Conservation (phyloP, 1,139 yeast species). For the Entelexis sorbosivorans region DNA sequence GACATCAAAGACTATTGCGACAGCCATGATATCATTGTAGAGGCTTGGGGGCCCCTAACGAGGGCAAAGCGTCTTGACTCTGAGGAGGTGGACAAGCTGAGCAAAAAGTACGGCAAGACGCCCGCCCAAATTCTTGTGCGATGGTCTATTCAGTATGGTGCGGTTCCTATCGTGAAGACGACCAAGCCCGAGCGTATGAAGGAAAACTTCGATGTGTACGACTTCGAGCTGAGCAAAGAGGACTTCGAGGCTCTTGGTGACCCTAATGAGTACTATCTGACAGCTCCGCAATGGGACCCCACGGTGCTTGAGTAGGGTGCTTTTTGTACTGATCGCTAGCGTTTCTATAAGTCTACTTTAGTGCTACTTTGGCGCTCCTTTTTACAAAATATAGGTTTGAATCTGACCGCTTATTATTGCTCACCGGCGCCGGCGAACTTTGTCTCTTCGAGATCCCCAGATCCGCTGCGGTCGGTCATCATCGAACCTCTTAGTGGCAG, state of each 20-base stretch:
- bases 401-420: too few species aligned
- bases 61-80: conserved; percentile 20
- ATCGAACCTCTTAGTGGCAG: background rate
- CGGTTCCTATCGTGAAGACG: conserved; percentile 47
- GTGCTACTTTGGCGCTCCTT: background rate
- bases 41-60: conserved; percentile 23
- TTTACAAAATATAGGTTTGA: background rate
- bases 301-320: conserved; percentile 5
- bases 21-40: conserved; percentile 17
- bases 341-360: too few species aligned
- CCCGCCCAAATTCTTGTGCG: conserved; percentile 38
- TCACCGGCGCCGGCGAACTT: background rate
- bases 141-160: conserved; percentile 32
- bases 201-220: conserved; percentile 37
- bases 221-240: conserved; percentile 38
- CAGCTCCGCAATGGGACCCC: conserved; percentile 23
- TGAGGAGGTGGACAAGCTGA: conserved; percentile 29
- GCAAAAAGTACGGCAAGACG: conserved; percentile 33
- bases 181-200: conserved; percentile 54
- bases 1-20: conserved; percentile 21
- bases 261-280: conserved; percentile 29
- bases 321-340: too few species aligned
- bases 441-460: background rate
- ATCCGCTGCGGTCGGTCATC: background rate
- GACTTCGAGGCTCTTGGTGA: conserved; percentile 35